Base-by-base conservation (phyloP, 306 rosid species). In the Rosa chinensis region DNA sequence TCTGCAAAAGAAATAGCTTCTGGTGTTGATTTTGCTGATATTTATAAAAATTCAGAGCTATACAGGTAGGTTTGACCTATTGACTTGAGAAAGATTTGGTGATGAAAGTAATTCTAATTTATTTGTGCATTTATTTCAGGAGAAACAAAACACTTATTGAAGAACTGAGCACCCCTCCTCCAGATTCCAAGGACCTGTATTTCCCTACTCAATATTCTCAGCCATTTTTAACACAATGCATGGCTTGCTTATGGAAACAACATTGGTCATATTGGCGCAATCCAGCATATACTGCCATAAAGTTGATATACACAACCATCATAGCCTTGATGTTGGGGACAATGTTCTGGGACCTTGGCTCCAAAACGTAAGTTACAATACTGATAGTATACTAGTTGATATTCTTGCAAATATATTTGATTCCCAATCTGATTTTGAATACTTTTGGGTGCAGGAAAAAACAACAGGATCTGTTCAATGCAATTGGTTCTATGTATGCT, bases 201-300 rank as follows among this genome's bases (percentile, higher is more conserved):
- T 87, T 89, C 50, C 80, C 72, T 49, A 77, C 90, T 14, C 79
- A 67, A 35, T 89, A 83, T 62, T 81, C 92, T 62, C 87, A 74
- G 42, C 80, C 92, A 32, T 80, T 84, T 68, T 76, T 72, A 47
- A 84, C 83, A 32, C 91, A 89, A 85, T 85, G 83, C 83, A 74
- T 81, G 79, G 92, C 89, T 72, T 89, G 92, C 84, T 81, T 89
- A 66, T 89, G 89, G 90, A 89, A 89, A 50, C 90, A 83, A 77
- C 83, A 83, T 82, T 87, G 87, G 88, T 89, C 93, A n/a, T 87
- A 89, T 67, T 87, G 93, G 93, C 89, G 89, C 75, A 85, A 89
- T 76, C 82, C 90, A 20, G 17, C 64, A 21, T 89, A 89, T 81
- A 89, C 85, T 25, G 90, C 89, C 32, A 43, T 79, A 67, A 79